A percentile compares a stretch with the other conserved stretches of the same genome.
phyloP scores from a whole-genome alignment of 2,329 filamentous ascomycete species.

The Aspergillus niger region DNA sequence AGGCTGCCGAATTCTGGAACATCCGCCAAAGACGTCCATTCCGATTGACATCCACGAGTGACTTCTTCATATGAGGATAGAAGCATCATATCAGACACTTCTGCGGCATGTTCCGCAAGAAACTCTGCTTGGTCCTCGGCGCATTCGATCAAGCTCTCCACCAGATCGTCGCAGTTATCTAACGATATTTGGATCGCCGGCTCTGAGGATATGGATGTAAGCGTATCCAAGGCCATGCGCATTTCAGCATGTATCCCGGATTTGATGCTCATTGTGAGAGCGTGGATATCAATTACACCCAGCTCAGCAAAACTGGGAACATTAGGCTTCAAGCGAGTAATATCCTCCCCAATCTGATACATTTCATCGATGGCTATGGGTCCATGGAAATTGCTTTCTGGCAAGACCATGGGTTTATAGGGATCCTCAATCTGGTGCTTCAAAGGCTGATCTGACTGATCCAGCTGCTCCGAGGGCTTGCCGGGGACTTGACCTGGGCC shows the following conservation, averaged over 20 bases:
- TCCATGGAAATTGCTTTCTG: conserved; percentile 63
- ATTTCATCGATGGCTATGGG: conserved; percentile 70
- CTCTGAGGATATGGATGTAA: conserved; percentile 71
- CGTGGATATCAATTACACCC: conserved; percentile 85
- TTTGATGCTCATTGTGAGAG: conserved; percentile 84
- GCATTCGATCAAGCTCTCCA: conserved; percentile 86
- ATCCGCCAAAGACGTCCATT: conserved; percentile 72
- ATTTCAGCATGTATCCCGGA: conserved; percentile 88
- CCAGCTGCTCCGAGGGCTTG: conserved; percentile 33
- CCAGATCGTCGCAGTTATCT: conserved; percentile 78
- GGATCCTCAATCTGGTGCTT: conserved; percentile 45
- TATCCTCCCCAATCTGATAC: conserved; percentile 64
- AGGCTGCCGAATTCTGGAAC: conserved; percentile 71
- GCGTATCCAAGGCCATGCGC: conserved; percentile 81
- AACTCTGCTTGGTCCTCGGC: conserved; percentile 85
- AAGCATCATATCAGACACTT: conserved; percentile 83
- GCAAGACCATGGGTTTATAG: conserved; percentile 51
- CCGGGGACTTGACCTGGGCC: conserved; percentile 25
- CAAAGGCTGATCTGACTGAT: conserved; percentile 37
- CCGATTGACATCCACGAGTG: conserved; percentile 72
- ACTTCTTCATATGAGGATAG: conserved; percentile 87
- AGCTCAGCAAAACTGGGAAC: conserved; percentile 75
- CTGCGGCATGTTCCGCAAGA: conserved; percentile 79
- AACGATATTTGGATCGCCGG: conserved; percentile 66
- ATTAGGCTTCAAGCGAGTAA: conserved; percentile 70